Percentiles rank a stretch among this genome's conserved stretches.
These are phyloP conservation scores for Aethionema arabicum DNA, from an alignment of 345 rosid genomes.

Conservation along the genomic window DNA sequence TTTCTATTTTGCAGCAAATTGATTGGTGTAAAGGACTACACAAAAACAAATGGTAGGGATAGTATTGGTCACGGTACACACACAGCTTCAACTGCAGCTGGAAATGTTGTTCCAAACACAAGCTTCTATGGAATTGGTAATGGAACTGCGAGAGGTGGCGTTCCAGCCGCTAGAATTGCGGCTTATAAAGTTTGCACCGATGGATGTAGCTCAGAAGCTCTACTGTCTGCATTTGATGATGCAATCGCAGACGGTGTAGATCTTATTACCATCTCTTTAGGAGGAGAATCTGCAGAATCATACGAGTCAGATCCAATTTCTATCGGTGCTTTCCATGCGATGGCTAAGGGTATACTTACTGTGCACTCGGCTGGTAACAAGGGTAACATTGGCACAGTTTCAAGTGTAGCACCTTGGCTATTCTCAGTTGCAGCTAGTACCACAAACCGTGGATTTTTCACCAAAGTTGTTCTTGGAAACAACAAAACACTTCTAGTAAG, in stretches of 20 bases:
- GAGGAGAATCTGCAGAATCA: fast-evolving
- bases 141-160: slow-evolving; percentile 45
- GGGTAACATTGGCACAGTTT: no score
- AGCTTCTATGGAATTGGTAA: slow-evolving; percentile 39
- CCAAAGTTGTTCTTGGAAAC: no score
- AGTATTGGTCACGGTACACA: slow-evolving; percentile 36
- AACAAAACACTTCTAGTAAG: slow-evolving; percentile 37
- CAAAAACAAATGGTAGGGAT: neutral
- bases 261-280: slow-evolving; percentile 36
- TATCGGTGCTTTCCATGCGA: no score
- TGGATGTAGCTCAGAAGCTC: neutral
- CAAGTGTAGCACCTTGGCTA: no score
- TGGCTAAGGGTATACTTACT: no score
- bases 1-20: no score
- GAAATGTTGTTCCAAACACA: slow-evolving; percentile 24
- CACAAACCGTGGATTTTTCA: no score
- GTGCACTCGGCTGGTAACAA: no score
- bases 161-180: no score
- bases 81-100: slow-evolving; percentile 51
- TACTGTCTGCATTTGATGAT: slow-evolving; percentile 35
- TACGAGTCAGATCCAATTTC: slow-evolving; percentile 18
- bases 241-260: slow-evolving; percentile 43
- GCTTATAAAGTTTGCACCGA: no score
- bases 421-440: no score
- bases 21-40: no score